A percentile compares a stretch with the other conserved stretches of the same genome.
These are phyloP conservation scores for Parathielavia hyrcaniae DNA, from an alignment of 495 filamentous ascomycete species.

Conservation along the genomic window DNA sequence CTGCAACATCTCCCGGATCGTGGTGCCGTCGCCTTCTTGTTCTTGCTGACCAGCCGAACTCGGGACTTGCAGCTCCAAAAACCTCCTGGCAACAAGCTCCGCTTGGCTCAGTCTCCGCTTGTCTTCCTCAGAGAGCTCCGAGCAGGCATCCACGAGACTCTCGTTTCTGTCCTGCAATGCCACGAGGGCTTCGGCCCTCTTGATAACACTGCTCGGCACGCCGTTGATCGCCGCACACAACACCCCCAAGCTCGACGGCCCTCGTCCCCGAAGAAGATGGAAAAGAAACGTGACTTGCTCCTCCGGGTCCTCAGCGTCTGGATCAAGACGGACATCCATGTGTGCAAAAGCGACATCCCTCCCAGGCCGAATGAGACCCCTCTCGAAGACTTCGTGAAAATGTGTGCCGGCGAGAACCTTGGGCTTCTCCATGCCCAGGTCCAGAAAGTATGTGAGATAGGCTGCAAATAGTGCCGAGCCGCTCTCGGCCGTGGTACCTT, in stretches of 20 bases:
- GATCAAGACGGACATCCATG: constrained; percentile 78
- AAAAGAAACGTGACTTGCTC: constrained; percentile 88
- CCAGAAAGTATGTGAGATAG: constrained; percentile 70
- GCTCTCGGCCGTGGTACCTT: constrained; percentile 77
- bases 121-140: constrained; percentile 17
- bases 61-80: constrained; percentile 20
- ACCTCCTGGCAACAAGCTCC: constrained; percentile 18
- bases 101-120: constrained; percentile 13
- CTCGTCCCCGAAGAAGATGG: constrained; percentile 62
- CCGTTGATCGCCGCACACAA: constrained; percentile 81
- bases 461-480: constrained; percentile 83
- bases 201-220: constrained; percentile 62
- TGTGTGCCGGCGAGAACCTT: constrained; percentile 87
- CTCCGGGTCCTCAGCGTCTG: constrained; percentile 49
- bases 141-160: constrained; percentile 23
- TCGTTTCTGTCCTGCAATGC: constrained; percentile 57
- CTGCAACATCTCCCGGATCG: constrained; percentile 16
- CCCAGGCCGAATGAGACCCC: constrained; percentile 54
- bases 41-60: background rate
- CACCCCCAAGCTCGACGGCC: constrained; percentile 77
- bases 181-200: constrained; percentile 70
- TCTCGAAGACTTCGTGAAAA: constrained; percentile 89
- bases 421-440: constrained; percentile 53
- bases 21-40: background rate
- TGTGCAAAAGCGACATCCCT: constrained; percentile 64